Conservation (phyloP, 106 monocot species). For the Platanthera zijinensis region DNA sequence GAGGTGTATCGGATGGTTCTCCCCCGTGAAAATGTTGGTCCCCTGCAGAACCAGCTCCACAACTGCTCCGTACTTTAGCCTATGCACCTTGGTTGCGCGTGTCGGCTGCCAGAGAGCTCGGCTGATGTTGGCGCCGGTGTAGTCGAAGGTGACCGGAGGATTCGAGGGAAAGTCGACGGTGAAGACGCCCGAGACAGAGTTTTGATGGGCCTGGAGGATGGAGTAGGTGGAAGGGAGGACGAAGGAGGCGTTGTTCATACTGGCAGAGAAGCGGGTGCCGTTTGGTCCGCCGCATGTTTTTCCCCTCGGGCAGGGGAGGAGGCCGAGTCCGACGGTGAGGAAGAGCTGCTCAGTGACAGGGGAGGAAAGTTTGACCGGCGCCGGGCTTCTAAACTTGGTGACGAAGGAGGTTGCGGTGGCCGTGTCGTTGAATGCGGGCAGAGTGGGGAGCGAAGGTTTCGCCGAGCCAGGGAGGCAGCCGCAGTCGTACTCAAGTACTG, state of each 20-base stretch:
- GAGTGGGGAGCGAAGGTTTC: constrained; percentile 10
- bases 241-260: constrained; percentile 54
- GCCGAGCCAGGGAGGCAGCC: constrained; percentile 17
- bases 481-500: constrained; percentile 44
- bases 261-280: constrained; percentile 32
- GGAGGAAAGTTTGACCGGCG: constrained; percentile 18
- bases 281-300: constrained; percentile 35
- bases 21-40: constrained; percentile 43
- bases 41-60: constrained; percentile 56
- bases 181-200: constrained; percentile 31
- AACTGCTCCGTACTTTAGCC: constrained; percentile 32
- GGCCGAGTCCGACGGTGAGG: constrained; percentile 56
- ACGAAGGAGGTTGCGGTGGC: constrained; percentile 29
- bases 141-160: constrained; percentile 47
- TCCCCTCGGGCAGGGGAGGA: constrained; percentile 27
- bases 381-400: constrained; percentile 19
- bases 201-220: constrained; percentile 41
- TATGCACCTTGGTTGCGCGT: constrained; percentile 36
- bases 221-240: constrained; percentile 27
- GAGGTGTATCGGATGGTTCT: constrained; percentile 62
- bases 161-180: constrained; percentile 37
- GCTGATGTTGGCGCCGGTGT: constrained; percentile 38
- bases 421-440: constrained; percentile 58
- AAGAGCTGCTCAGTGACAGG: constrained; percentile 39
- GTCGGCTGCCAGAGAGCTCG: constrained; percentile 35